Percentiles rank a stretch among this genome's conserved stretches.
Conservation (phyloP, 1,284 basidiomycete species). For the Marasmius oreades region DNA sequence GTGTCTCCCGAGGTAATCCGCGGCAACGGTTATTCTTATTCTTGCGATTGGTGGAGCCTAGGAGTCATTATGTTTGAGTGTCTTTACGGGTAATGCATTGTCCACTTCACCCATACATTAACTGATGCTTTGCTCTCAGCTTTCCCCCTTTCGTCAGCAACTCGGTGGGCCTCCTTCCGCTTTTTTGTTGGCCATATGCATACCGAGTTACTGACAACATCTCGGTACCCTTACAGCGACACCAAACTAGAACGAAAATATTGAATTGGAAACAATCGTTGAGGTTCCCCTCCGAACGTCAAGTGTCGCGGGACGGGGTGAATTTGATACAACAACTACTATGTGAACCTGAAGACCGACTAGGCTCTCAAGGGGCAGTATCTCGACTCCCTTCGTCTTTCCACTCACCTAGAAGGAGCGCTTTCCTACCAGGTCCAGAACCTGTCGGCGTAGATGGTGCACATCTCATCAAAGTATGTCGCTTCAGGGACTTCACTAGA, state of each 20-base stretch:
- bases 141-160: slow-evolving; percentile 93
- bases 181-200: slow-evolving; percentile 3
- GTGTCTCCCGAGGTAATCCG: slow-evolving; percentile 96
- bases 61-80: slow-evolving; percentile 93
- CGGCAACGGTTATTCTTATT: slow-evolving; percentile 89
- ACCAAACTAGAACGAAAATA: slow-evolving; percentile 89
- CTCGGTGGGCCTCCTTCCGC: slow-evolving; percentile 52
- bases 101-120: slow-evolving; percentile 20
- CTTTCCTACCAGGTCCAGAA: slow-evolving; percentile 54
- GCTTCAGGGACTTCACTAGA: slow-evolving; percentile 14
- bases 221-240: slow-evolving; percentile 47
- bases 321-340: slow-evolving; percentile 85
- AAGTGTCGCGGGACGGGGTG: slow-evolving; percentile 81
- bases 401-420: slow-evolving; percentile 69
- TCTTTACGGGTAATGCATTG: slow-evolving; percentile 65
- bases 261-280: slow-evolving; percentile 89
- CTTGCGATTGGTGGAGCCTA: slow-evolving; percentile 98
- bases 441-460: slow-evolving; percentile 73
- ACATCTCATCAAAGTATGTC: slow-evolving; percentile 77
- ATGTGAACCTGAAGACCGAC: slow-evolving; percentile 91
- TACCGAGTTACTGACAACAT: background rate
- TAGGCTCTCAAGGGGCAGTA: slow-evolving; percentile 76
- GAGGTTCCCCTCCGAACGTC: slow-evolving; percentile 82
- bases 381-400: slow-evolving; percentile 77
- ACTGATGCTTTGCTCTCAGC: slow-evolving; percentile 36